A percentile compares a stretch with the other conserved stretches of the same genome.
Conservation (phyloP, 306 rosid species). For the Herpetospermum pedunculosum region DNA sequence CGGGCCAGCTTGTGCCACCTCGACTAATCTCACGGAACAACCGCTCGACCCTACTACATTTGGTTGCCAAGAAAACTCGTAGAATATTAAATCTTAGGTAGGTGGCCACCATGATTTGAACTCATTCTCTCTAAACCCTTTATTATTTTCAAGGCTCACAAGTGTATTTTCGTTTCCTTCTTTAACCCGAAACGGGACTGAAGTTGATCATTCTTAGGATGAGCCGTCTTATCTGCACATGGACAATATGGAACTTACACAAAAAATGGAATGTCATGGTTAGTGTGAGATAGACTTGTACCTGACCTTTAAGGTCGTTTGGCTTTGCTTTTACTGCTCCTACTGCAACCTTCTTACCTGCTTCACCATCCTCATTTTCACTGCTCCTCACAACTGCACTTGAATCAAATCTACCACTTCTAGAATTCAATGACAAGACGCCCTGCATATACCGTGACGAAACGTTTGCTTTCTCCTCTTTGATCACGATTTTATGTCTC, state of each 20-base stretch:
- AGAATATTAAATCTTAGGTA: no score
- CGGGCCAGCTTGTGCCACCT: no score
- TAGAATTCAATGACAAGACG: constrained; percentile 34
- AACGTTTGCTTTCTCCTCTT: constrained; percentile 67
- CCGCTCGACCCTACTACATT: no score
- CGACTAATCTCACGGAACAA: no score
- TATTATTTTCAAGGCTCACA: no score
- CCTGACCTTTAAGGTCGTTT: constrained; percentile 69
- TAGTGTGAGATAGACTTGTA: constrained; percentile 24
- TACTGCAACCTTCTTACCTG: constrained; percentile 26
- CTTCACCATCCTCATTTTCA: constrained; percentile 43
- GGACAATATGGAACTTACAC: background rate
- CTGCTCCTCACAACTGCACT: constrained; percentile 33
- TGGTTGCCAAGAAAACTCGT: no score
- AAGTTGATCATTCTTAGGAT: constrained; percentile 7
- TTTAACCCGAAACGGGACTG: no score
- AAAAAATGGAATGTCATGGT: background rate
- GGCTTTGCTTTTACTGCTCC: constrained; percentile 46
- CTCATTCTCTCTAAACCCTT: no score
- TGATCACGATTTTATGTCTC: constrained; percentile 61
- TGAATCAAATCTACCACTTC: constrained; percentile 24
- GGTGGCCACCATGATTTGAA: no score
- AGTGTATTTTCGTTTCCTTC: no score
- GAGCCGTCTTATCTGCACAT: background rate
- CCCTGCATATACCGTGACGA: constrained; percentile 91